Conservation (phyloP, 169 alveolate genomes). For the Perkinsus olseni region DNA sequence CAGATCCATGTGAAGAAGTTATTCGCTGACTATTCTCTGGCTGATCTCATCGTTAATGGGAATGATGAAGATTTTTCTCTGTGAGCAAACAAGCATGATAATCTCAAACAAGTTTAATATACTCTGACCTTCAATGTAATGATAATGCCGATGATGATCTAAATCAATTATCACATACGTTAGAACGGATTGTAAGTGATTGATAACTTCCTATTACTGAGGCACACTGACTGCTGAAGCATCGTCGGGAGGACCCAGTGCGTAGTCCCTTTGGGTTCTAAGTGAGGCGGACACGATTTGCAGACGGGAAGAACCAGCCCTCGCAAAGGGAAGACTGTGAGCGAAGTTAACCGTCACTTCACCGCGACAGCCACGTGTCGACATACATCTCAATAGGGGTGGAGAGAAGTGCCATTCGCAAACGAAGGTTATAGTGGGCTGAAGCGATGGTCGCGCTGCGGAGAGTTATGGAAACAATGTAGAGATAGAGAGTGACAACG, state of each 20-base stretch:
- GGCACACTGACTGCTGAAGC: not conserved
- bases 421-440: too few species aligned
- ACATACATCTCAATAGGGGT: too few species aligned
- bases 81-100: not conserved
- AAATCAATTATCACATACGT: not conserved
- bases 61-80: not conserved
- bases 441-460: too few species aligned
- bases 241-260: not conserved
- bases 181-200: constrained; percentile 1
- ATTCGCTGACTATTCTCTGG: not conserved
- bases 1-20: not conserved
- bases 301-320: too few species aligned
- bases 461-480: too few species aligned
- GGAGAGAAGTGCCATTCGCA: too few species aligned
- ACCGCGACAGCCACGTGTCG: too few species aligned
- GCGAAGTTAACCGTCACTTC: too few species aligned
- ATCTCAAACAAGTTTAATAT: not conserved
- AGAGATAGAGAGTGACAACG: too few species aligned
- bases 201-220: not conserved
- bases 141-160: not conserved
- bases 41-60: not conserved
- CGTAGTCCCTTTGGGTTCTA: not conserved
- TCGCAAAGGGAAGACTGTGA: too few species aligned
- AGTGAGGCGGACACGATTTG: too few species aligned
- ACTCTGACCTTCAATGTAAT: not conserved